These are phyloP conservation scores for Aspergillus brasiliensis DNA, from an alignment of 2,329 filamentous ascomycete genomes.

Conservation along the genomic window DNA sequence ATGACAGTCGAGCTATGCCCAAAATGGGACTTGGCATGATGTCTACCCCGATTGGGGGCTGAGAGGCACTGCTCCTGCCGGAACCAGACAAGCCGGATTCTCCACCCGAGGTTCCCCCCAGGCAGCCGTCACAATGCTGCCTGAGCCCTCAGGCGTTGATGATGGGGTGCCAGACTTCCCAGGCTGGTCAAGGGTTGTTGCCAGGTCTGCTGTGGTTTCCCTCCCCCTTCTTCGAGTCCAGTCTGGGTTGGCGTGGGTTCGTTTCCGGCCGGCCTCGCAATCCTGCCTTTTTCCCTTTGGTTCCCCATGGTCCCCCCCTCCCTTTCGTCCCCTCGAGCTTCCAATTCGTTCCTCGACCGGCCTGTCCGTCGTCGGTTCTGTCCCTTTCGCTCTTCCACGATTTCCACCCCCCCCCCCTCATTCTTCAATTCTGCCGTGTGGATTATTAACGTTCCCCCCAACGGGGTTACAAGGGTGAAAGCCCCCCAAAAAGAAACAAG, in stretches of 20 bases:
- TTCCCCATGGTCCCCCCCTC: constrained; percentile 10
- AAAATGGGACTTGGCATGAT: constrained; percentile 10
- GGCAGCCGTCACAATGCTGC: constrained; percentile 7
- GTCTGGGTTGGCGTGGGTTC: constrained; percentile 10
- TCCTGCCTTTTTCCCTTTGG: constrained; percentile 11
- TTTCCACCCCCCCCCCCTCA: background rate
- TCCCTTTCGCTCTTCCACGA: constrained; percentile 3
- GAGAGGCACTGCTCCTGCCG: constrained; percentile 5
- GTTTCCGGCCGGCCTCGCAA: constrained; percentile 17
- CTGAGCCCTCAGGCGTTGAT: constrained; percentile 16
- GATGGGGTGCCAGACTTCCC: background rate
- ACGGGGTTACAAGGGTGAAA: background rate
- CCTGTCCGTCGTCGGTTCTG: constrained; percentile 5
- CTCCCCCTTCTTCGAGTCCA: background rate
- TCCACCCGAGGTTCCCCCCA: constrained; percentile 4
- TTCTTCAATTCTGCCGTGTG: background rate
- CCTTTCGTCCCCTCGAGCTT: constrained; percentile 8
- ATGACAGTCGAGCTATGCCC: constrained; percentile 10
- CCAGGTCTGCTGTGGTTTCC: background rate
- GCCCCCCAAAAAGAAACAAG: background rate
- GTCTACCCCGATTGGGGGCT: constrained; percentile 10
- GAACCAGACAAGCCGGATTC: constrained; percentile 14
- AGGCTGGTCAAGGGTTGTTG: background rate
- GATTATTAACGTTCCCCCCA: background rate
- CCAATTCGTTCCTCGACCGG: constrained; percentile 15